These are phyloP conservation scores for Dioscorea zingiberensis DNA, from an alignment of 106 monocot species.

Conservation along the genomic window DNA sequence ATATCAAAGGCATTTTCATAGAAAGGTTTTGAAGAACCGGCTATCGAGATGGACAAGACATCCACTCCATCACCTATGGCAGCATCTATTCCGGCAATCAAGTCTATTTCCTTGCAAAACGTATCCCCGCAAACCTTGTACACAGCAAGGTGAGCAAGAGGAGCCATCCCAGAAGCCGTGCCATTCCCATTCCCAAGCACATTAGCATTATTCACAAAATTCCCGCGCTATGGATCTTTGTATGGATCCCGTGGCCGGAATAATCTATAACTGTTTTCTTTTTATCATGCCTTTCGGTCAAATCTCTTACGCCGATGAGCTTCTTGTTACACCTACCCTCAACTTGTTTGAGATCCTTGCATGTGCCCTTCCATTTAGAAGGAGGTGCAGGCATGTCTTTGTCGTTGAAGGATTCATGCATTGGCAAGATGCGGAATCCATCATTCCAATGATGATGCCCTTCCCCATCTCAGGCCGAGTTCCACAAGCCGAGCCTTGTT, in stretches of 20 bases:
- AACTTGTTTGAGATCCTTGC: neutral
- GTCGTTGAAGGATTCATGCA: neutral
- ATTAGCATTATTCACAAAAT: neutral
- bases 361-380: neutral
- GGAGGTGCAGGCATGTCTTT: conserved; percentile 2
- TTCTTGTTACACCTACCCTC: neutral
- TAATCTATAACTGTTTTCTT: neutral
- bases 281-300: neutral
- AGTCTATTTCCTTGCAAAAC: neutral
- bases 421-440: neutral
- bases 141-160: conserved; percentile 13
- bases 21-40: neutral
- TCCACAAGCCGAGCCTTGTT: neutral
- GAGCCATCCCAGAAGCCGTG: conserved; percentile 22
- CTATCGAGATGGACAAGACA: conserved; percentile 15
- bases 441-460: neutral
- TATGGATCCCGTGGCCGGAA: conserved; percentile 22
- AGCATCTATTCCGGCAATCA: conserved; percentile 16
- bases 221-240: conserved; percentile 7
- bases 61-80: conserved; percentile 17
- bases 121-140: conserved; percentile 22
- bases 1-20: conserved; percentile 4
- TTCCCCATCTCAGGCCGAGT: neutral
- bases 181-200: conserved; percentile 2
- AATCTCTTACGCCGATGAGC: neutral